These are phyloP conservation scores for Tolypocladium tundrense DNA, from an alignment of 2,329 filamentous ascomycete species.

Conservation along the genomic window DNA sequence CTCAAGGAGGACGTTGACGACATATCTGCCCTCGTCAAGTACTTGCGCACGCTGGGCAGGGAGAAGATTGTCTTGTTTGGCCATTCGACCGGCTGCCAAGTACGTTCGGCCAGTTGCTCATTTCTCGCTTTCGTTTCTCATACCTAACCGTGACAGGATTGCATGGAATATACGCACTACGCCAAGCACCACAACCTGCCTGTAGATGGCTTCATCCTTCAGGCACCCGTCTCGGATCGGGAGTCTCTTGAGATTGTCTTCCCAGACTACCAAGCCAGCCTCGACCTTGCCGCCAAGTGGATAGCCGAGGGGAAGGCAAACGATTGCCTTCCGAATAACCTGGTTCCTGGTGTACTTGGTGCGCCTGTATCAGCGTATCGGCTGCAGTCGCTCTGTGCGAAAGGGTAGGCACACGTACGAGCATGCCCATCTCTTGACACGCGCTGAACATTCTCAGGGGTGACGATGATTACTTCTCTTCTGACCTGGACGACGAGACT, in stretches of 20 bases:
- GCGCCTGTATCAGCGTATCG: slow-evolving; percentile 42
- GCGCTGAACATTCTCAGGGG: slow-evolving; percentile 31
- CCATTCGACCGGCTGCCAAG: slow-evolving; percentile 49
- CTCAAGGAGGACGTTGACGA: slow-evolving; percentile 44
- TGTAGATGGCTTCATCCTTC: slow-evolving; percentile 68
- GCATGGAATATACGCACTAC: slow-evolving; percentile 41
- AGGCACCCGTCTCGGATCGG: slow-evolving; percentile 70
- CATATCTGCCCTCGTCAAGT: slow-evolving; percentile 40
- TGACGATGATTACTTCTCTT: slow-evolving; percentile 84
- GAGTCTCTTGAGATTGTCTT: slow-evolving; percentile 46
- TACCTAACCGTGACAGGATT: slow-evolving; percentile 30
- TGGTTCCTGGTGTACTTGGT: slow-evolving; percentile 28
- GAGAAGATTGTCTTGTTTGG: slow-evolving; percentile 45
- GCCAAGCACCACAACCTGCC: slow-evolving; percentile 33
- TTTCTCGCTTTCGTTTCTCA: background rate
- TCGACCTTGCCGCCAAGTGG: slow-evolving; percentile 42
- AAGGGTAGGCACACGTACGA: slow-evolving; percentile 30
- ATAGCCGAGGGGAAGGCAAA: slow-evolving; percentile 42
- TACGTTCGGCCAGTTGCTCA: slow-evolving; percentile 13
- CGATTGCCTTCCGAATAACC: slow-evolving; percentile 42
- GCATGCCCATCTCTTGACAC: background rate
- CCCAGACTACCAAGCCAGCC: slow-evolving; percentile 31
- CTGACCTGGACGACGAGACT: slow-evolving; percentile 51
- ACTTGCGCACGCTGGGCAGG: slow-evolving; percentile 39
- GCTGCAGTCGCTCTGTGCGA: slow-evolving; percentile 37